Base-by-base conservation (phyloP, 1,284 basidiomycete genomes). In the Butyriboletus pseudospeciosus region DNA sequence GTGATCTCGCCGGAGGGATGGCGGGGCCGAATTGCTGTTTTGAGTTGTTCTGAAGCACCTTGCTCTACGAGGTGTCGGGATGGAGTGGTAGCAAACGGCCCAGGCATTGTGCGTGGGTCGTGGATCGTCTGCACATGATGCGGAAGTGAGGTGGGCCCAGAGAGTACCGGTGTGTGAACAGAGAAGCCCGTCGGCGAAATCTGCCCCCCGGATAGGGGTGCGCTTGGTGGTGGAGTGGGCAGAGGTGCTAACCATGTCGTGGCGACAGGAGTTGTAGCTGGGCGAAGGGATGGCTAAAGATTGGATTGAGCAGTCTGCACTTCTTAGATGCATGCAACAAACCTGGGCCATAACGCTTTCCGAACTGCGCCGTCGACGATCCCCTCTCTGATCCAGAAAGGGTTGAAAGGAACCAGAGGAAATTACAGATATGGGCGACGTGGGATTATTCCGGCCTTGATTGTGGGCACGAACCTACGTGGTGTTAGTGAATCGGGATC, bases 181-280 rank as follows among this genome's bases (percentile, higher is more conserved):
- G 57, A 52, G 37, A 64, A 52, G n/a, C 49, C 43, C 13, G 49
- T 49, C 2, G 58, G 58, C 2, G 51, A 53, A 26, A 51, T 45
- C 38, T 58, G 58, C 20, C 47, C 40, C n/a, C 25, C 37, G 12
- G 30, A 10, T 2, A 55, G 20, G 20, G 58, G 25, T 35, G 53
- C 58, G 23, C 56, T 68, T 20, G 48, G 53, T 5, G 65, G 57
- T n/a, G 69, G 63, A 43, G 67, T 64, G 38, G 66, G 64, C 28
- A 67, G 57, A 37, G 56, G 53, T 6, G 56, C 39, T 41, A 35
- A 30, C 56, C 55, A 63, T 38, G 64, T 61, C 8, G 60, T 63
- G 5, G 61, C 45, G 28, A 51, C 43, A 17, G 53, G 49, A 28
- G 54, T 40, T 25, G 57, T 36, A 47, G 40, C 49, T 8, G 60